Evolutionary conservation across 257 asterid genomes (phyloP), one percentile per base, ranked within the genome.

Genomic region (Craterostigma plantagineum): DNA sequence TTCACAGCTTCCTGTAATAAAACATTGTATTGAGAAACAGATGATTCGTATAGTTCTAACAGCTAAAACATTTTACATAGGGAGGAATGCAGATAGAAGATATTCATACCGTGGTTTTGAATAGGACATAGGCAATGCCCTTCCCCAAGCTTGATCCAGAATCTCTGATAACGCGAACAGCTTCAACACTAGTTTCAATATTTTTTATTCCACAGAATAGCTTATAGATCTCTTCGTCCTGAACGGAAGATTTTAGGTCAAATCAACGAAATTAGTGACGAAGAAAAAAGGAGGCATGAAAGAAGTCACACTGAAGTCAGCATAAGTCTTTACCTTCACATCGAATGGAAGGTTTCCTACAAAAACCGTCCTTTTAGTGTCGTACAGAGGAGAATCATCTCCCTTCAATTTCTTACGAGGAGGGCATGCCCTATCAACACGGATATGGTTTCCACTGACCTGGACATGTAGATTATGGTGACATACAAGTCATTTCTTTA

Each of bases 371-470:
- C 83, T 79, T 64, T 72, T 76, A 46, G 66, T 76, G 61, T 87
- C 95, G 42, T 76, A 87, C 53, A 87, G 53, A 18, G 62, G 60
- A 66, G 68, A 16, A 59, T 34, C 23, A 38, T 72, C 95, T 58
- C 81, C 94, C 71, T 81, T 90, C 58, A 75, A 51, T 67, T 83
- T 90, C 86, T 90, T 90, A 45, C 92, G 86, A 0, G 98, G 98
- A 50, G 98, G 98, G 65, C 98, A 83, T 27, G 98, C 93, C 68
- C 92, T 69, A 61, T 90, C 95, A 42, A 90, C 95, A 38, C 94
- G 92, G 52, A 90, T 75, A 63, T 83, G 98, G 63, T 84, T 72
- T 54, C 93, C 95, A 55, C 72, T 81, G 55, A 90, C 75, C 98
- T 90, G 54, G 35, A 60, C 1, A 23, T 64, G 63, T 47, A 46